Evolutionary conservation across 2,329 filamentous ascomycete species (phyloP), one percentile per base, ranked within the genome.

Genomic region (Stagonosporopsis chrysanthemi): DNA sequence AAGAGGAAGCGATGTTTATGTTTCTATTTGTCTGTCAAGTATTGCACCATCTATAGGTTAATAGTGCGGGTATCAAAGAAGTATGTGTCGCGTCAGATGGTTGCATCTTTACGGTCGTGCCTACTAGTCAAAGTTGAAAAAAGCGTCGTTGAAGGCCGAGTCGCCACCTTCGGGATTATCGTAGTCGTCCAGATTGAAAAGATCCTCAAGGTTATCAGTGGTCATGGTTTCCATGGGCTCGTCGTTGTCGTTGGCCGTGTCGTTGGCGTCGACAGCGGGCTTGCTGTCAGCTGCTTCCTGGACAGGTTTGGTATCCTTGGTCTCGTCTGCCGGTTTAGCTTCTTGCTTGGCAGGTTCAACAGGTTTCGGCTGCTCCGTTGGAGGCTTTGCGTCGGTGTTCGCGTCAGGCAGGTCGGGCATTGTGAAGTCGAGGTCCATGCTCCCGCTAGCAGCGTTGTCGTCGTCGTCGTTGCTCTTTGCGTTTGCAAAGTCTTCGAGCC

Each of bases 91-190:
- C 28, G 28, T 9, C 28, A 29, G 12, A 7, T 9, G 28, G 28
- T 9, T 29, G 28, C 28, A 29, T 29, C 28, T 12, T 29, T 12
- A 29, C 28, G 28, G 17, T 33, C 17, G 17, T 33, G 28, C 17
- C n/a, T 15, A 43, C 35, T 68, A 64, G 11, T 69, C 72, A 31
- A 74, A 73, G 11, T 73, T 71, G 61, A 76, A 76, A 50, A 76
- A 77, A 3, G 74, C 76, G 40, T 77, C 72, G 49, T 78, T 72
- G 54, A 78, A 78, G 17, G 75, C 68, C 4, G 71, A 74, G 14
- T 63, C 64, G 8, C 38, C 54, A 15, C 43, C 54, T 44, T 74
- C 73, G 0, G 68, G 66, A 33, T 74, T 72, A 29, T 68, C 67
- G 43, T 74, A 72, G 38, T 71, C 67, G 45, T 75, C 74, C 51